These are phyloP conservation scores for Umbelopsis sp. DNA, from an alignment of 192 early-diverging fungal species.

Conservation along the genomic window DNA sequence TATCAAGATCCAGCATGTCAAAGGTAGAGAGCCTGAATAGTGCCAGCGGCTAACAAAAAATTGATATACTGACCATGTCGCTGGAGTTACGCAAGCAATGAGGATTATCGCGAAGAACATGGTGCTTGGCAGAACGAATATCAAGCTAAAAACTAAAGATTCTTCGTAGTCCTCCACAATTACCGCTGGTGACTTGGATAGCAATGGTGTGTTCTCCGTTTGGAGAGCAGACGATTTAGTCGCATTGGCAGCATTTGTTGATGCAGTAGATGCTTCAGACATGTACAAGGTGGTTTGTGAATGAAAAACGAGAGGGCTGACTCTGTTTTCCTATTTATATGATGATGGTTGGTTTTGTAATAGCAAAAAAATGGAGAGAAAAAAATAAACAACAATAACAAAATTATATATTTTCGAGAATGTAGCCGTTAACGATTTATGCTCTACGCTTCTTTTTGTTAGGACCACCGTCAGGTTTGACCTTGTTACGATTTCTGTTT, in stretches of 20 bases:
- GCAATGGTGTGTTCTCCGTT: constrained; percentile 2
- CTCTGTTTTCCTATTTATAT: no score
- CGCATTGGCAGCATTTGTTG: not conserved
- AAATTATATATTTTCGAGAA: not conserved
- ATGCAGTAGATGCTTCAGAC: not conserved
- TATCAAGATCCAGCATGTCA: constrained; percentile 7
- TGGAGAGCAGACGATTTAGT: not conserved
- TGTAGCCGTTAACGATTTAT: not conserved
- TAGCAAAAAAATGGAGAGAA: not conserved
- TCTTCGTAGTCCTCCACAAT: not conserved
- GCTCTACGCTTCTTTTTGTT: constrained; percentile 40
- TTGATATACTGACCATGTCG: constrained; percentile 1
- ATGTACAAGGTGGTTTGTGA: not conserved
- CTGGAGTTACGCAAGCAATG: constrained; percentile 1
- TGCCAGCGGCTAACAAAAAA: not conserved
- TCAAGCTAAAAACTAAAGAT: constrained; percentile 16
- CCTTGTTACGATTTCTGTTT: constrained; percentile 87
- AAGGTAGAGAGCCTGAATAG: constrained; percentile 8
- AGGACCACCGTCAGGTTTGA: constrained; percentile 66
- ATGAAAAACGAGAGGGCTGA: not conserved
- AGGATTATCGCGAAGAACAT: constrained; percentile 6
- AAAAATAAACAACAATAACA: constrained; percentile 1
- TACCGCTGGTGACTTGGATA: not conserved
- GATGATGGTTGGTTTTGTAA: not conserved
- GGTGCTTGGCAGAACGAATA: constrained; percentile 15